Evolutionary conservation across 139 green algal genomes (phyloP).

Genomic region (Zygnema circumcarinatum): DNA sequence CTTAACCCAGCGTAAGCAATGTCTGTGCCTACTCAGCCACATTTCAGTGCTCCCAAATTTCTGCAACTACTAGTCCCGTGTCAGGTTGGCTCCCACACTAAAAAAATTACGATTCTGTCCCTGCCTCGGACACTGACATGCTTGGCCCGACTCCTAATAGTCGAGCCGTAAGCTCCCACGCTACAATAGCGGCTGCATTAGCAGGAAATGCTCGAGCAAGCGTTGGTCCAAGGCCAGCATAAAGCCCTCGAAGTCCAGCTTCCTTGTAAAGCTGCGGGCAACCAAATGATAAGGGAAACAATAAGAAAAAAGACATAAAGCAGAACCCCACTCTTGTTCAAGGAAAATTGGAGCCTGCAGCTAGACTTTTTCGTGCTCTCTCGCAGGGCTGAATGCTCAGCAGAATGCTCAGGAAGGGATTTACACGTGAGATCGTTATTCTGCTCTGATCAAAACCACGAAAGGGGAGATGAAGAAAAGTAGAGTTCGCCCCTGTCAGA

Average conservation of each 20-base stretch:
- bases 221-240: slow-evolving; percentile 46
- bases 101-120: too few species aligned
- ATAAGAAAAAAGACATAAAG: not conserved
- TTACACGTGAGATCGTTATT: too few species aligned
- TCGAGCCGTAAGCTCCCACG: slow-evolving; percentile 52
- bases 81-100: too few species aligned
- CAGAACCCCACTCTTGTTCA: not conserved
- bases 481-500: too few species aligned
- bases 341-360: not conserved
- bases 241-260: slow-evolving; percentile 34
- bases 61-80: too few species aligned
- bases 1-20: too few species aligned
- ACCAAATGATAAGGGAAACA: slow-evolving; percentile 9
- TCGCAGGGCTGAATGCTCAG: not conserved
- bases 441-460: too few species aligned
- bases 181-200: slow-evolving; percentile 57
- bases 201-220: slow-evolving; percentile 53
- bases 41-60: too few species aligned
- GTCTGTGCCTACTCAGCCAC: too few species aligned
- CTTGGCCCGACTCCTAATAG: slow-evolving; percentile 15
- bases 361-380: not conserved
- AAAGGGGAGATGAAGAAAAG: too few species aligned
- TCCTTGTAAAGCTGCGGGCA: slow-evolving; percentile 40
- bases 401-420: not conserved
- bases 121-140: too few species aligned